Base-by-base conservation (phyloP, 352 stramenopile species). In the Phytophthora syringae region DNA sequence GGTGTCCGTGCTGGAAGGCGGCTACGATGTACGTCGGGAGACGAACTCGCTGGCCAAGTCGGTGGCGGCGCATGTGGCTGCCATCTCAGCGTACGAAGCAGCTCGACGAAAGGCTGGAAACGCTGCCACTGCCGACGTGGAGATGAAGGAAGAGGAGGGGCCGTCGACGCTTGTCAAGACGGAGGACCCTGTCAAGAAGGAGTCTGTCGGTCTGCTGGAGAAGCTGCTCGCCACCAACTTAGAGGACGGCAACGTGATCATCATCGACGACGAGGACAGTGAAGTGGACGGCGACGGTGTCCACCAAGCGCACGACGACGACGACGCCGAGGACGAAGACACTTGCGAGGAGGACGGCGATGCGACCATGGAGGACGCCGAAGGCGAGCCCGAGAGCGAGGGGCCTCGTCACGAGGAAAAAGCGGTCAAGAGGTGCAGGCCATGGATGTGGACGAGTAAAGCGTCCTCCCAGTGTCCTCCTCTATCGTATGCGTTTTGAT, bases 1-100 rank as follows among this genome's bases (percentile, higher is more conserved):
- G 5, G 68, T 96, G 28, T 96, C 88, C 6, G 87, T 96, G 37
- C 66, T 96, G n/a, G 88, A 96, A 53, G 88, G 88, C 27, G 88
- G 88, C 21, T 96, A 95, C 67, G 86, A 94, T 32, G 84, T 94
- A 32, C 84, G 81, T 28, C 77, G 77, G 36, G 84, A 93, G 60
- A 95, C 87, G 7, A 94, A 93, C 52, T 89, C 85, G 56, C 61
- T 95, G 39, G 87, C 87, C 53, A 90, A 90, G 64, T 95, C 87
- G 12, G 84, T 93, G 5, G 84, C 81, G 3, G 85, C 87, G 5
- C 87, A 95, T 61, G 85, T 95, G 32, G 70, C 76, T 20, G 84
- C 87, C 12, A 92, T 95, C 50, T 84, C 82, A 21, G 63, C 64
- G 9, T 93, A 88, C 52, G 84, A 91, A 43, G 51, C 80, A 60